Conservation (phyloP, 805 yeast genomes). For the Pichia paraexigua region DNA sequence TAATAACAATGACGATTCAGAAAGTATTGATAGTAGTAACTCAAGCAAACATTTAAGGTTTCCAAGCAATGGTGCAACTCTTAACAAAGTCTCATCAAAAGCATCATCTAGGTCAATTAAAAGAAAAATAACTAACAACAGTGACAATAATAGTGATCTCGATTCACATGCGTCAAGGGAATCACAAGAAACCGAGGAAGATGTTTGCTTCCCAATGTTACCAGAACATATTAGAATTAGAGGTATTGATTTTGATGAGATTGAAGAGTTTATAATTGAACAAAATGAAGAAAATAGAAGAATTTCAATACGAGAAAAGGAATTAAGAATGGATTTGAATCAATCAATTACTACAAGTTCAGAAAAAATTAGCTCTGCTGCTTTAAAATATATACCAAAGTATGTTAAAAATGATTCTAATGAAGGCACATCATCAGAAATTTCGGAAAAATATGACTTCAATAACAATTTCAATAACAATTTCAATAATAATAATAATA, state of each 20-base stretch:
- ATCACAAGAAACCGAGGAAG: slow-evolving; percentile 91
- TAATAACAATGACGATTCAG: slow-evolving; percentile 5
- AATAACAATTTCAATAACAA: too few relatives aligned
- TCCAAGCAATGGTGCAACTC: neutral
- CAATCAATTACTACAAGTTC: slow-evolving; percentile 28
- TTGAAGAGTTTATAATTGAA: slow-evolving; percentile 70
- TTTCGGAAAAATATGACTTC: neutral
- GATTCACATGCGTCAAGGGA: slow-evolving; percentile 69
- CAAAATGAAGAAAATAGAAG: slow-evolving; percentile 43
- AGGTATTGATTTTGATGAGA: slow-evolving; percentile 87
- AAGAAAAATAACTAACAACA: slow-evolving; percentile 6
- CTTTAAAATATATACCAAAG: slow-evolving; percentile 56
- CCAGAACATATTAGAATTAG: slow-evolving; percentile 51
- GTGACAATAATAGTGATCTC: slow-evolving; percentile 49
- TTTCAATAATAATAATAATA: neutral
- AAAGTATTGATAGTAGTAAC: slow-evolving; percentile 1
- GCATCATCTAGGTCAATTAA: slow-evolving; percentile 25
- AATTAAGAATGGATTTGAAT: slow-evolving; percentile 17
- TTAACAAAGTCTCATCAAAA: slow-evolving; percentile 24
- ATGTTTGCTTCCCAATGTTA: slow-evolving; percentile 92
- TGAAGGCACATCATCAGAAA: slow-evolving; percentile 2
- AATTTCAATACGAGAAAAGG: slow-evolving; percentile 28
- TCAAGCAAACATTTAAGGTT: slow-evolving; percentile 2
- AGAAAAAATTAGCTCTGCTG: slow-evolving; percentile 39
- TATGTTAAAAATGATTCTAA: neutral